Conservation (phyloP, 768 basidiomycete species). For the Hypsizygus marmoreus region DNA sequence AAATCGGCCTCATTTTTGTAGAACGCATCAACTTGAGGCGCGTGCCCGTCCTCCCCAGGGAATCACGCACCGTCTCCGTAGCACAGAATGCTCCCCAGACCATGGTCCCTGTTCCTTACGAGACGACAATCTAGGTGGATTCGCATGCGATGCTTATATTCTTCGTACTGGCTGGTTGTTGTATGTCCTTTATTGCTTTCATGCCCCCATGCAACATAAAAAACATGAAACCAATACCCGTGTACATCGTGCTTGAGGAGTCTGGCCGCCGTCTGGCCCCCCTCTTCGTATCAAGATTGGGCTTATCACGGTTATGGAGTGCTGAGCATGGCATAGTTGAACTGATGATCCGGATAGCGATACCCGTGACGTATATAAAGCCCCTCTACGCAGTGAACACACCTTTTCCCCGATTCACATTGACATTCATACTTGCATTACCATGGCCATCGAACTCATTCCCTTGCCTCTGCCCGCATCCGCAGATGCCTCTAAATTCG, state of each 20-base stretch:
- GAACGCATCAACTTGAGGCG: conserved; percentile 87
- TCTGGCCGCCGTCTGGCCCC: not conserved
- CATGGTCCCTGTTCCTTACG: conserved; percentile 90
- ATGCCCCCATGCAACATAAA: conserved; percentile 29
- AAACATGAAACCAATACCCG: conserved; percentile 22
- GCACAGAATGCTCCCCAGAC: conserved; percentile 86
- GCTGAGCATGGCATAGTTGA: no score
- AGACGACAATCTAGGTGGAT: conserved; percentile 86
- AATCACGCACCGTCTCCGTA: conserved; percentile 72
- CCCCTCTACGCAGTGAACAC: no score
- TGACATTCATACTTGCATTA: no score
- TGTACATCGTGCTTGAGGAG: not conserved
- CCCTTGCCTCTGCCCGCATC: conserved; percentile 74
- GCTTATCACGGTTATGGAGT: no score
- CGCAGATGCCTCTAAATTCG: conserved; percentile 67
- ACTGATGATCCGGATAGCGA: no score
- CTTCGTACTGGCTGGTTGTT: conserved; percentile 22
- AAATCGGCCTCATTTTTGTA: conserved; percentile 27
- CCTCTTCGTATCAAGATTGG: not conserved
- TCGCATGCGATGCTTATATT: conserved; percentile 11
- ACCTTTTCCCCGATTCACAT: no score
- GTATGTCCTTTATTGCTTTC: conserved; percentile 27
- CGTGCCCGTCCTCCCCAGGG: conserved; percentile 80
- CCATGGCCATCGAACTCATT: conserved; percentile 67
- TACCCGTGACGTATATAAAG: no score